Evolutionary conservation across 106 monocot species (phyloP).

Genomic region (Dactylorhiza incarnata): DNA sequence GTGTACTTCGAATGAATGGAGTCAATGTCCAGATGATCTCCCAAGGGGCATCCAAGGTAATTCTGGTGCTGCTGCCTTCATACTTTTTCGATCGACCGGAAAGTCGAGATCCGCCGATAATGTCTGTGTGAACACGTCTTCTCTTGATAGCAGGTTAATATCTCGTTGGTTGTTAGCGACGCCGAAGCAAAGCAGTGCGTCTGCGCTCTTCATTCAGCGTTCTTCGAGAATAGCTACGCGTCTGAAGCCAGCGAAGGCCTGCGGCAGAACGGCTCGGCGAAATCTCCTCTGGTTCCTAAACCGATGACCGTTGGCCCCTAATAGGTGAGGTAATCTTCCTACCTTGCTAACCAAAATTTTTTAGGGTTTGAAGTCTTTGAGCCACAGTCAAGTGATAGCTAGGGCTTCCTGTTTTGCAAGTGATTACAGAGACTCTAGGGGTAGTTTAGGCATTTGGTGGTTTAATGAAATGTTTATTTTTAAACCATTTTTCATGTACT

Average conservation of each 20-base stretch:
- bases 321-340: neutral
- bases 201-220: slow-evolving; percentile 64
- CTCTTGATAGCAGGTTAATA: slow-evolving; percentile 55
- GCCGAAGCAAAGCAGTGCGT: slow-evolving; percentile 78
- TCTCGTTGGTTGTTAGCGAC: slow-evolving; percentile 86
- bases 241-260: slow-evolving; percentile 18
- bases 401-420: neutral
- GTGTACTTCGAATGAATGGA: slow-evolving; percentile 57
- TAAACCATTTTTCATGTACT: neutral
- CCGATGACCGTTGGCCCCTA: neutral
- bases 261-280: neutral
- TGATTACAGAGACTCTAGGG: neutral
- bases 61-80: neutral
- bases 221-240: slow-evolving; percentile 59
- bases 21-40: slow-evolving; percentile 99
- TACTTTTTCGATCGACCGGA: neutral
- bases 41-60: slow-evolving; percentile 96
- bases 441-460: neutral
- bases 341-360: neutral
- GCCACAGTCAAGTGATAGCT: neutral
- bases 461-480: neutral
- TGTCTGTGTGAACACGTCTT: neutral
- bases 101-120: neutral
- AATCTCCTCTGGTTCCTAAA: neutral
- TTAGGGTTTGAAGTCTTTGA: neutral